phyloP scores from a whole-genome alignment of 2,329 filamentous ascomycete genomes.

The Colletotrichum abscissum region DNA sequence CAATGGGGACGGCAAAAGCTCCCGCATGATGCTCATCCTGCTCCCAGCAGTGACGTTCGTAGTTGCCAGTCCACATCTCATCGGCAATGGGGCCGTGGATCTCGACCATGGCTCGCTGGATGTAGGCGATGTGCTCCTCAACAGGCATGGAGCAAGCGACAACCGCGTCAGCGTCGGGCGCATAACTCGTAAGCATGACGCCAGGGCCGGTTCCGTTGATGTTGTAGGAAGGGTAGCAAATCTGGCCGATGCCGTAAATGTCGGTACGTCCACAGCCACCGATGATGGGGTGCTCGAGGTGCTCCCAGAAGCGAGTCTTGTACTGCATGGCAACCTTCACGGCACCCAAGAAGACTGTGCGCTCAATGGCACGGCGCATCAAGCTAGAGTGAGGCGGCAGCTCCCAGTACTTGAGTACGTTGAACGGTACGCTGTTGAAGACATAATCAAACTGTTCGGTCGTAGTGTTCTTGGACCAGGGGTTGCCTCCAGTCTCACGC shows the following conservation, averaged over 20 bases:
- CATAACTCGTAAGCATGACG: constrained; percentile 61
- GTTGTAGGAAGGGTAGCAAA: constrained; percentile 65
- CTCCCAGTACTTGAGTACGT: constrained; percentile 50
- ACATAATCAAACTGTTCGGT: constrained; percentile 50
- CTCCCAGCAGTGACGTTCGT: constrained; percentile 70
- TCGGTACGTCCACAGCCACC: constrained; percentile 62
- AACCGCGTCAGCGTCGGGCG: constrained; percentile 51
- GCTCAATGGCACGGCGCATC: constrained; percentile 41
- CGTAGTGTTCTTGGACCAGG: constrained; percentile 38
- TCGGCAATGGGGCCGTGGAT: constrained; percentile 56
- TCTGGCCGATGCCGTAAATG: constrained; percentile 59
- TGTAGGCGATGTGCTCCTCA: constrained; percentile 63
- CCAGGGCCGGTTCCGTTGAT: constrained; percentile 63
- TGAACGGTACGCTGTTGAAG: constrained; percentile 50
- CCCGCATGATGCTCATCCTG: constrained; percentile 66
- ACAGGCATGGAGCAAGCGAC: constrained; percentile 55
- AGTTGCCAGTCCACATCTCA: constrained; percentile 68
- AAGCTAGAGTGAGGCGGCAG: constrained; percentile 47
- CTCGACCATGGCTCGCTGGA: constrained; percentile 65
- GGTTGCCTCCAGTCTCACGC: constrained; percentile 38
- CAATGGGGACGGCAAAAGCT: constrained; percentile 62
- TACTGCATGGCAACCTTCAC: constrained; percentile 65
- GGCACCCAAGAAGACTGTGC: constrained; percentile 41
- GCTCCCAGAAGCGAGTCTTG: constrained; percentile 56
- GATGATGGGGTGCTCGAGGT: constrained; percentile 43